A percentile compares a stretch with the other conserved stretches of the same genome.
These are phyloP conservation scores for Nitzschia sp. DNA, from an alignment of 108 stramenopile genomes.

Conservation along the genomic window DNA sequence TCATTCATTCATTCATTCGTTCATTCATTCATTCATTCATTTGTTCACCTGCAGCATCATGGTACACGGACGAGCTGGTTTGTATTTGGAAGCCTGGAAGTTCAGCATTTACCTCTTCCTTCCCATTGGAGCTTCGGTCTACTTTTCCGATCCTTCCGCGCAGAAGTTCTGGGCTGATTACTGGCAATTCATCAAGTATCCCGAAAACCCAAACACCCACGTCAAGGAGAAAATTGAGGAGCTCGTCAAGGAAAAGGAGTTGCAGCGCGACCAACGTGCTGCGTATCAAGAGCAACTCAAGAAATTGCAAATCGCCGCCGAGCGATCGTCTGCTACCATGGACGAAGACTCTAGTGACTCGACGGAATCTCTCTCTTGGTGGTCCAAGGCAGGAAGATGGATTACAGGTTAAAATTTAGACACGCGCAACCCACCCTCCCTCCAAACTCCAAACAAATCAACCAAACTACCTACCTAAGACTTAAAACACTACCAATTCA, in stretches of 20 bases:
- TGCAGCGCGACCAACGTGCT: conserved; percentile 53
- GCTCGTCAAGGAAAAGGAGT: conserved; percentile 48
- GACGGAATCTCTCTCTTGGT: conserved; percentile 13
- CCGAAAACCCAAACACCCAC: conserved; percentile 78
- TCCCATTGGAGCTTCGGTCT: conserved; percentile 73
- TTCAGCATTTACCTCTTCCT: conserved; percentile 71
- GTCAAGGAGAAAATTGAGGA: conserved; percentile 71
- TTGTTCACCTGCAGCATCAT: conserved; percentile 26
- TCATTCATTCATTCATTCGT: no score
- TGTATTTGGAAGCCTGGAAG: conserved; percentile 79
- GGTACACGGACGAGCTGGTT: conserved; percentile 70
- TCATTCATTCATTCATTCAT: no score
- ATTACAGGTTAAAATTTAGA: conserved; percentile 3
- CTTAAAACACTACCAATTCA: conserved; percentile 5
- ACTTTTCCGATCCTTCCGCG: conserved; percentile 65
- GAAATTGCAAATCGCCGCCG: conserved; percentile 37
- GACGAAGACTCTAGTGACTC: conserved; percentile 1
- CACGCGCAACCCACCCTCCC: no score
- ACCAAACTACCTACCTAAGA: not conserved
- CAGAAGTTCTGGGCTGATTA: conserved; percentile 78
- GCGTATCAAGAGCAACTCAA: conserved; percentile 50
- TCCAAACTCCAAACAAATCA: no score
- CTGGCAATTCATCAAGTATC: conserved; percentile 86
- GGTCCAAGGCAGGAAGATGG: conserved; percentile 22
- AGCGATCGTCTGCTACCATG: conserved; percentile 21